Percentiles rank a stretch among this genome's conserved stretches.
phyloP scores from a whole-genome alignment of 2,329 filamentous ascomycete genomes.

The Botrytis porri region DNA sequence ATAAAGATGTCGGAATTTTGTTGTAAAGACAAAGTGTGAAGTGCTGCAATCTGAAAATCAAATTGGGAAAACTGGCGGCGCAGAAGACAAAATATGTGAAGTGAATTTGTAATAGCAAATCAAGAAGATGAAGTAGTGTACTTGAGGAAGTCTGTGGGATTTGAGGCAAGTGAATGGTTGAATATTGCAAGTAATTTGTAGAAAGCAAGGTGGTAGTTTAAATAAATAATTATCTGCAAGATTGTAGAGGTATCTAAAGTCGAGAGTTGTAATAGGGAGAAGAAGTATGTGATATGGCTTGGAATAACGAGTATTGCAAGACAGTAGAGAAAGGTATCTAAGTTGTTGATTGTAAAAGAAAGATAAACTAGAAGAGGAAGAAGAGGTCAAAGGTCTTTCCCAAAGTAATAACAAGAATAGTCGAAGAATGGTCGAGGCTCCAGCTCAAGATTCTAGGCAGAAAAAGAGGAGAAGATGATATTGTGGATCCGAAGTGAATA shows the following conservation, averaged over 20 bases:
- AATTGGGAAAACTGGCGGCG: background rate
- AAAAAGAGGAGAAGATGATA: background rate
- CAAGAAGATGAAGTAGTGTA: background rate
- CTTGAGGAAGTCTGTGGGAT: background rate
- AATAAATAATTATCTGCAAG: background rate
- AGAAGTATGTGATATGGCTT: background rate
- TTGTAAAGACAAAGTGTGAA: background rate
- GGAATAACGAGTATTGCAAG: background rate
- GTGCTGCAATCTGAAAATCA: background rate
- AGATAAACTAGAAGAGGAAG: background rate
- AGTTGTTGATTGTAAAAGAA: background rate
- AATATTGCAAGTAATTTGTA: background rate
- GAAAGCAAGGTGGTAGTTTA: background rate
- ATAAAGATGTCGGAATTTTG: background rate
- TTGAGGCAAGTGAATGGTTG: background rate
- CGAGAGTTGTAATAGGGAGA: background rate
- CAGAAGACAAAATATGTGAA: background rate
- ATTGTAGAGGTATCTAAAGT: background rate
- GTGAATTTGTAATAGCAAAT: background rate
- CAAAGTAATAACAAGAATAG: background rate
- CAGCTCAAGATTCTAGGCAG: background rate
- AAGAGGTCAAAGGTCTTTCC: background rate
- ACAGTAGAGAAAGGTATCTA: background rate
- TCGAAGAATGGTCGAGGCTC: background rate
- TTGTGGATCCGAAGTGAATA: background rate